Evolutionary conservation across 805 yeast genomes (phyloP).

Genomic region (Saccharomycopsis sp.): DNA sequence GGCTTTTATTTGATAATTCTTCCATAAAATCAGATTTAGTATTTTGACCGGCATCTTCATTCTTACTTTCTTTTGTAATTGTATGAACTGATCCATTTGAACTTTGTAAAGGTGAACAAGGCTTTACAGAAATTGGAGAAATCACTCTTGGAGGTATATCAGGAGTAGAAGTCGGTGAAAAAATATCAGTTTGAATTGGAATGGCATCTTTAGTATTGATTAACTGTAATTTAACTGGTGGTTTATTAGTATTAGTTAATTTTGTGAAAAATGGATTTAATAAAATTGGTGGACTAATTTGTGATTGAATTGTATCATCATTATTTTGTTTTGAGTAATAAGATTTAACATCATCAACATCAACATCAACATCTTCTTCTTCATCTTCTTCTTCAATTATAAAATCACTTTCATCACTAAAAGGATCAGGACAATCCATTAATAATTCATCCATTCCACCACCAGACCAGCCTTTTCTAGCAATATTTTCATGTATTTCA

Average conservation of each 20-base stretch:
- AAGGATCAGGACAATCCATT: conserved; percentile 57
- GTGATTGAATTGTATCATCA: background rate
- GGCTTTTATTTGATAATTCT: too few species aligned
- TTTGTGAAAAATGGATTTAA: conserved; percentile 1
- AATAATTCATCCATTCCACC: conserved; percentile 72
- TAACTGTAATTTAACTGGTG: background rate
- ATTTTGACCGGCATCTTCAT: conserved; percentile 17
- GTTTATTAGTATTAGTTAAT: background rate
- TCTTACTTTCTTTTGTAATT: conserved; percentile 14
- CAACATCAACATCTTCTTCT: conserved; percentile 1
- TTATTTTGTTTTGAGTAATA: too few species aligned
- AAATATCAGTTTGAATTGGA: conserved; percentile 1
- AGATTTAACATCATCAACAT: background rate
- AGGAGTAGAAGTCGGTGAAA: background rate
- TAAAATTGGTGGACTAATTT: background rate
- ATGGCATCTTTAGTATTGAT: conserved; percentile 9
- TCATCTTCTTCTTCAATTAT: conserved; percentile 14
- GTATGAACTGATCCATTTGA: background rate
- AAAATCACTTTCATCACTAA: conserved; percentile 26
- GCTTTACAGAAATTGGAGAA: background rate
- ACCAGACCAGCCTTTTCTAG: conserved; percentile 79
- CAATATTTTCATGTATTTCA: conserved; percentile 71
- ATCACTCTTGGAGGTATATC: background rate
- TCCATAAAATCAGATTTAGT: conserved; percentile 17
- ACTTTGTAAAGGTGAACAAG: too few species aligned